These are phyloP conservation scores for Phaseolus coccineus DNA, from an alignment of 331 rosid genomes.

Conservation along the genomic window DNA sequence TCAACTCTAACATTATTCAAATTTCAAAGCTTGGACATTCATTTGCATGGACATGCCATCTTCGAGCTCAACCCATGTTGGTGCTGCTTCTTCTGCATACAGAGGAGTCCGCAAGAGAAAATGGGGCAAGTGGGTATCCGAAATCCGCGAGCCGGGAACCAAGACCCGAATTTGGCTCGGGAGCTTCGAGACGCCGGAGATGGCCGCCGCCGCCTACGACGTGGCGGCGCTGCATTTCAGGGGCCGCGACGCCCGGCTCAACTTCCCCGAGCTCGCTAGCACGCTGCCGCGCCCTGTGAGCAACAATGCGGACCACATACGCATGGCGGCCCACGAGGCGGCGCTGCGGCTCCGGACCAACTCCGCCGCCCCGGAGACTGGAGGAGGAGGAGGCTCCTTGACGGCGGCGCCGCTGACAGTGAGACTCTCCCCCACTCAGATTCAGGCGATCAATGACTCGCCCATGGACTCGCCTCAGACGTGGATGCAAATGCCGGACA, in stretches of 20 bases:
- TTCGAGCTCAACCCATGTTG: conserved; percentile 46
- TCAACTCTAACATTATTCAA: neutral
- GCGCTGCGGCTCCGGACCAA: conserved; percentile 62
- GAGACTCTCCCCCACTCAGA: conserved; percentile 77
- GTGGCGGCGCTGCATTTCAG: conserved; percentile 81
- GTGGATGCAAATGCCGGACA: conserved; percentile 87
- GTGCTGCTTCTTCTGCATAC: conserved; percentile 64
- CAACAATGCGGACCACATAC: conserved; percentile 77
- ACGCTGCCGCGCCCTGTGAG: conserved; percentile 70
- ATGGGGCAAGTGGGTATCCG: conserved; percentile 99
- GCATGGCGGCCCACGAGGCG: conserved; percentile 85
- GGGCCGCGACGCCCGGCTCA: conserved; percentile 76
- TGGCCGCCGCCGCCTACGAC: conserved; percentile 93
- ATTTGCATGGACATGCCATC: conserved; percentile 54
- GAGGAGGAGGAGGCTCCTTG: neutral
- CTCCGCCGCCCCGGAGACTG: neutral
- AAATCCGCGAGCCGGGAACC: conserved; percentile 90
- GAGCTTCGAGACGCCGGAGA: conserved; percentile 82
- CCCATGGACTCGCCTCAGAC: conserved; percentile 86
- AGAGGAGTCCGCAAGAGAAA: conserved; percentile 89
- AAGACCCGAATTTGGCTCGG: conserved; percentile 92
- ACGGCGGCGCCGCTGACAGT: conserved; percentile 56
- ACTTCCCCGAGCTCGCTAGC: conserved; percentile 71
- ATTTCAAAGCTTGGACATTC: neutral
- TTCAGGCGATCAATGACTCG: conserved; percentile 92